A percentile compares a stretch with the other conserved stretches of the same genome.
These are phyloP conservation scores for Marsdenia floribunda DNA, from an alignment of 257 asterid species.

Conservation along the genomic window DNA sequence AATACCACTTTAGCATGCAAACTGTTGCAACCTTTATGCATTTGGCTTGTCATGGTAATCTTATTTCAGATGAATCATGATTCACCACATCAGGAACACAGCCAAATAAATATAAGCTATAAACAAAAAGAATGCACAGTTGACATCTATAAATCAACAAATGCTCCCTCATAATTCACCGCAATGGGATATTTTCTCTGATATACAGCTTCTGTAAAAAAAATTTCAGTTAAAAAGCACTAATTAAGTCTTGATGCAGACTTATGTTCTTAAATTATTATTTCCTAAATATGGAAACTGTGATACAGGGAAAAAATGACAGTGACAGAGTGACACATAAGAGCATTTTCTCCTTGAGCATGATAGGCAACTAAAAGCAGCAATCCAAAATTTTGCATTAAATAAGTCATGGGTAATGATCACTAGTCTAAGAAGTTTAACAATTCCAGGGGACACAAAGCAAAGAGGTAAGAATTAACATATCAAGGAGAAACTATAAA, in stretches of 20 bases:
- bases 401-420: background rate
- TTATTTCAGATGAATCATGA: background rate
- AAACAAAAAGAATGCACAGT: background rate
- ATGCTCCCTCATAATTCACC: background rate
- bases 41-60: background rate
- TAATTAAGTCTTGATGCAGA: background rate
- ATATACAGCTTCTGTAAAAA: background rate
- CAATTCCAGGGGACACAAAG: background rate
- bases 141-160: background rate
- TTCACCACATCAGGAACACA: background rate
- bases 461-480: background rate
- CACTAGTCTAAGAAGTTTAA: background rate
- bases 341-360: background rate
- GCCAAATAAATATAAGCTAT: background rate
- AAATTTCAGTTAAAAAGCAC: background rate
- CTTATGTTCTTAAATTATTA: background rate
- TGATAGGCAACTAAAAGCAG: background rate
- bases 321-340: background rate
- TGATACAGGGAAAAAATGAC: too few species aligned
- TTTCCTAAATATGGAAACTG: background rate
- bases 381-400: background rate
- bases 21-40: background rate
- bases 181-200: background rate
- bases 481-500: background rate
- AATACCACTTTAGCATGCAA: background rate